Conservation (phyloP, 1,139 yeast genomes). For the Geotrichum australiense region DNA sequence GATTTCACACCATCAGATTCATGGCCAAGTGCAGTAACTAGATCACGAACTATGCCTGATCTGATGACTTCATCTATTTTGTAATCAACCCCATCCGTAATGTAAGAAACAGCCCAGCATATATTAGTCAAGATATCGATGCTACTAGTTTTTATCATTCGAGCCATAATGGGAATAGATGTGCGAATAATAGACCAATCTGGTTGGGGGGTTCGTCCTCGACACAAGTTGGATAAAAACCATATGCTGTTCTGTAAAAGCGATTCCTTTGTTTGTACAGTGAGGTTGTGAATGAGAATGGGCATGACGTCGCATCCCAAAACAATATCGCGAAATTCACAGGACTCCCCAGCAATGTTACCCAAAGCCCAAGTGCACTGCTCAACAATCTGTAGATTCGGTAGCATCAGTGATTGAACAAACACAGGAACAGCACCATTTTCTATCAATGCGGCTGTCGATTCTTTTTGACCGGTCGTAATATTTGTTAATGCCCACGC, state of each 20-base stretch:
- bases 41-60: constrained; percentile 88
- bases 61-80: constrained; percentile 97
- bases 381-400: constrained; percentile 86
- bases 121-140: constrained; percentile 94
- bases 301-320: constrained; percentile 79
- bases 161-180: constrained; percentile 88
- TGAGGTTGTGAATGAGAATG: constrained; percentile 74
- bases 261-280: constrained; percentile 67
- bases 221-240: constrained; percentile 92
- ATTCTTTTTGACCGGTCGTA: constrained; percentile 88
- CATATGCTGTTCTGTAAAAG: constrained; percentile 94
- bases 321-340: constrained; percentile 83
- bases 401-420: constrained; percentile 71
- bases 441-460: constrained; percentile 83
- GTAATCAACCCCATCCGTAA: constrained; percentile 85
- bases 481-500: constrained; percentile 99
- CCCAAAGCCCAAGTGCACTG: constrained; percentile 99
- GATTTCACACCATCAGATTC: constrained; percentile 86
- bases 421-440: constrained; percentile 93
- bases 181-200: constrained; percentile 82
- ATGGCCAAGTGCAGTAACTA: constrained; percentile 82
- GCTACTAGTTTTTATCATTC: constrained; percentile 82
- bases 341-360: constrained; percentile 96
- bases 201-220: constrained; percentile 95
- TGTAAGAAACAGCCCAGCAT: constrained; percentile 96